A percentile compares a stretch with the other conserved stretches of the same genome.
Evolutionary conservation across 2,329 filamentous ascomycete species (phyloP).

Genomic region (Rhynchosporium agropyri): DNA sequence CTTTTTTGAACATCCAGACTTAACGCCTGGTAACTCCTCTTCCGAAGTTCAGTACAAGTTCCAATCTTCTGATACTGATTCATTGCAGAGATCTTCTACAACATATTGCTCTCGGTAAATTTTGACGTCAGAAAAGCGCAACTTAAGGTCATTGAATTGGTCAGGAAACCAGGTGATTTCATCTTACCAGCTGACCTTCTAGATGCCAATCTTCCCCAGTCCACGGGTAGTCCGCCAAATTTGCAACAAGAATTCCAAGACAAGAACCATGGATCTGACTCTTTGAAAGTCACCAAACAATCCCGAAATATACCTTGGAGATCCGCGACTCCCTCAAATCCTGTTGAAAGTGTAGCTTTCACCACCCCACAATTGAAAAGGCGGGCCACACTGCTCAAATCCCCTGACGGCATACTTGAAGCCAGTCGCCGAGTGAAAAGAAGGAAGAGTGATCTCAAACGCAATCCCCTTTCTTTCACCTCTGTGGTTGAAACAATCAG

Average conservation of each 20-base stretch:
- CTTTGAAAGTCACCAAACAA: background rate
- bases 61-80: background rate
- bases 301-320: background rate
- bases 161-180: background rate
- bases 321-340: background rate
- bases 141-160: background rate
- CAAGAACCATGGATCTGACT: background rate
- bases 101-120: background rate
- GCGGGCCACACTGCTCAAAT: too few species aligned
- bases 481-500: too few species aligned
- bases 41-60: background rate
- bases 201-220: background rate
- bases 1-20: background rate
- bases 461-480: too few species aligned
- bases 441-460: too few species aligned
- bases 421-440: too few species aligned
- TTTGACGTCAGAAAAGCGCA: conserved; percentile 1
- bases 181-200: background rate
- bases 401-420: too few species aligned
- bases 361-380: too few species aligned
- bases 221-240: background rate
- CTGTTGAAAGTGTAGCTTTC: too few species aligned
- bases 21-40: background rate
- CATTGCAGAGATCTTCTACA: background rate
- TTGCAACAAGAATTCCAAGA: background rate